phyloP scores from a whole-genome alignment of 768 basidiomycete genomes.

The Serendipita sp. region DNA sequence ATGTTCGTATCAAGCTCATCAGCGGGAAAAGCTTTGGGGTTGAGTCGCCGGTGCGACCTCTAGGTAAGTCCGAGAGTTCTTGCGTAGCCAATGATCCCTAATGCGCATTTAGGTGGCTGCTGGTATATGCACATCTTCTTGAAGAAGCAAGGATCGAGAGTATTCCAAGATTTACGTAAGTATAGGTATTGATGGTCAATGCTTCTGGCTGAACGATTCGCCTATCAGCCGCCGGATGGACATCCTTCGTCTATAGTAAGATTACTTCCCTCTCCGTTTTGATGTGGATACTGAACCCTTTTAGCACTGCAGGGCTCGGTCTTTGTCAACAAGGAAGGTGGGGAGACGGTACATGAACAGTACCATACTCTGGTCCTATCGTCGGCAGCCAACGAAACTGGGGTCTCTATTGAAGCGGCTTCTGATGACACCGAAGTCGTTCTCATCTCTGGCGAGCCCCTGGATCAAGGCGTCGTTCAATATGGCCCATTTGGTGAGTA shows the following conservation, averaged over 20 bases:
- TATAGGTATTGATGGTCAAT: conserved; percentile 4
- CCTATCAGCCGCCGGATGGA: conserved; percentile 63
- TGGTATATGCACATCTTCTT: conserved; percentile 81
- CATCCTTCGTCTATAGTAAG: conserved; percentile 71
- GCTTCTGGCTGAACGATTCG: not conserved
- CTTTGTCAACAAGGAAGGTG: conserved; percentile 31
- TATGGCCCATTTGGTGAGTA: conserved; percentile 49
- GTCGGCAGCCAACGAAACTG: conserved; percentile 37
- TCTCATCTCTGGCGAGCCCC: conserved; percentile 71
- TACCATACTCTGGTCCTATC: conserved; percentile 82
- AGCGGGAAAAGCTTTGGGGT: conserved; percentile 77
- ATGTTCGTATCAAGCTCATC: conserved; percentile 63
- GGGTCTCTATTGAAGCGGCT: conserved; percentile 45
- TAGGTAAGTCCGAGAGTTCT: conserved; percentile 17
- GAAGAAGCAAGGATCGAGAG: conserved; percentile 34
- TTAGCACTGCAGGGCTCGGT: conserved; percentile 54
- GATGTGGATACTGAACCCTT: not conserved
- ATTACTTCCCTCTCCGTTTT: not conserved
- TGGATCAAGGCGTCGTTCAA: conserved; percentile 78
- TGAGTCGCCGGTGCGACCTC: conserved; percentile 74
- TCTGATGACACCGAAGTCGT: conserved; percentile 58
- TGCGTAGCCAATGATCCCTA: not conserved
- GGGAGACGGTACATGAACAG: conserved; percentile 29
- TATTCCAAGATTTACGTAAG: conserved; percentile 77
- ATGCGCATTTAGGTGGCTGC: conserved; percentile 46